phyloP scores from a whole-genome alignment of 2,329 filamentous ascomycete genomes.

The Aureobasidium lini region DNA sequence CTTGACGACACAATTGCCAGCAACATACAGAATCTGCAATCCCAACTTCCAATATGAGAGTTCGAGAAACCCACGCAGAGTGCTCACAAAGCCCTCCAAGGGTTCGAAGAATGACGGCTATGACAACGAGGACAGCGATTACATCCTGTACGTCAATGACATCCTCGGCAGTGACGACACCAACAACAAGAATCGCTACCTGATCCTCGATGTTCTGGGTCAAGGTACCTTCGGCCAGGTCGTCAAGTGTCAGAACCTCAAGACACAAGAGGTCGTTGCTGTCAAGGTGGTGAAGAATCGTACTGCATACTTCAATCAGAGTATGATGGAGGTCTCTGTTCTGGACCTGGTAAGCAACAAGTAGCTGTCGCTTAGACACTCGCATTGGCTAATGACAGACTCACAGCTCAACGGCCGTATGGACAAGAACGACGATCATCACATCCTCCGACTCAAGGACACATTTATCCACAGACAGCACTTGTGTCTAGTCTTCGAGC shows the following conservation, averaged over 20 bases:
- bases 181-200: constrained; percentile 96
- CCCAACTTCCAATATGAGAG: constrained; percentile 98
- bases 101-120: constrained; percentile 97
- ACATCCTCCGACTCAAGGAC: constrained; percentile 87
- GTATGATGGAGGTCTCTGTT: constrained; percentile 99
- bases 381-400: constrained; percentile 19
- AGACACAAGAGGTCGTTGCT: constrained; percentile 95
- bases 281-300: constrained; percentile 99
- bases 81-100: constrained; percentile 97
- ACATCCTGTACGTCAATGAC: constrained; percentile 98
- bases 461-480: constrained; percentile 98
- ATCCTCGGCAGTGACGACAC: constrained; percentile 96
- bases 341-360: constrained; percentile 67
- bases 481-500: constrained; percentile 90
- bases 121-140: constrained; percentile 98
- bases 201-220: constrained; percentile 92
- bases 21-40: constrained; percentile 97
- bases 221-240: constrained; percentile 98
- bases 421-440: constrained; percentile 98
- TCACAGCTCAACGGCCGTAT: constrained; percentile 88
- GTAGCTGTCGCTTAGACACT: not conserved
- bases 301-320: constrained; percentile 98
- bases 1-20: constrained; percentile 82
- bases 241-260: constrained; percentile 97
- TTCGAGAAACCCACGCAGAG: constrained; percentile 87